Base-by-base conservation (phyloP, 2,329 filamentous ascomycete genomes). In the Fusarium devonianum region DNA sequence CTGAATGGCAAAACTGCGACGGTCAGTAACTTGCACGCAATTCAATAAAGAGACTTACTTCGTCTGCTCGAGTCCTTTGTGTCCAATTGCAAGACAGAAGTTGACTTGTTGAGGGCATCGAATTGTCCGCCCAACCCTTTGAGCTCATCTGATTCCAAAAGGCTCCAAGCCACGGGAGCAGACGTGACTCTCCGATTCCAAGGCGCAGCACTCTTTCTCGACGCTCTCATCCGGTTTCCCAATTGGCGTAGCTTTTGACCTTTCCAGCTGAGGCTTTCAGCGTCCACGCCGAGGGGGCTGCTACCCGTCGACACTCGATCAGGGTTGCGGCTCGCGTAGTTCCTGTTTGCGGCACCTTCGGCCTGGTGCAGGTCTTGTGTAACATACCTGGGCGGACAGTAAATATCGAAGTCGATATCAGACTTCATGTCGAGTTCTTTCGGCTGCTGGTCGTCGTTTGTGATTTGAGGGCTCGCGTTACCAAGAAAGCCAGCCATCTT, bases 121-220 rank as follows among this genome's bases (percentile, higher is more conserved):
- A 46, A 57, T 22, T 49, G 49, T 9, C 53, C 53, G 6, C 49
- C 55, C 7, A 58, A 49, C 3, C 49, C 55, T 3, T 28, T 17
- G 14, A 57, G 53, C 22, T 57, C 53, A 9, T 40, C 12, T 3
- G 28, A 6, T 1, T 19, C 30, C 9, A 32, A 21, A 16, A 47
- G 28, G 2, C 25, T 12, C 4, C 12, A 10, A 12, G 28, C 8
- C 7, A 23, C 38, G 14, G 34, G 26, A 14, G 16, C 17, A 3
- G 41, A 52, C 22, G 14, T 33, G 12, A 47, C 36, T 14, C 30
- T 22, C 14, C 37, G 32, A 19, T 43, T 38, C 19, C 44, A 10
- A 7, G 26, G 33, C 3, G 8, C 12, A 1, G 18, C 25, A 8
- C 30, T 18, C 19, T 25, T 49, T 12, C 35, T 21, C 3, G 34